phyloP scores from a whole-genome alignment of 116 monocot species.

The Papilionanthe hybrid region DNA sequence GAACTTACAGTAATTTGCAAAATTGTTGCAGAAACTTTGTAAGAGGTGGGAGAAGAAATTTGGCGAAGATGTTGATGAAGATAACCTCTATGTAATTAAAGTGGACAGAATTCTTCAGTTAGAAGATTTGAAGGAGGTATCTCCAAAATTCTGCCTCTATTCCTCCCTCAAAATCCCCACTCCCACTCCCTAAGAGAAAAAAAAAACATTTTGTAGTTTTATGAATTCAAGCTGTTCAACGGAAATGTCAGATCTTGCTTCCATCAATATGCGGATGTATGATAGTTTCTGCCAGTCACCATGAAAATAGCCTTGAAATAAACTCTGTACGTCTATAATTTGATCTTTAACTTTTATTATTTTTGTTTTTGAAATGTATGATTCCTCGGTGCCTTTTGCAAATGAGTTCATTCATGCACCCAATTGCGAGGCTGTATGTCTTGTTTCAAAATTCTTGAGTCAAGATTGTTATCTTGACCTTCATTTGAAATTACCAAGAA shows the following conservation, averaged over 20 bases:
- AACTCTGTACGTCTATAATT: not conserved
- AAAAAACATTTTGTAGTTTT: not conserved
- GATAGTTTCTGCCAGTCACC: not conserved
- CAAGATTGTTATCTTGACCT: not conserved
- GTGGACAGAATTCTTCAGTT: constrained; percentile 70
- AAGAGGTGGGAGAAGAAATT: constrained; percentile 87
- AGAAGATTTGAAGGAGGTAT: constrained; percentile 90
- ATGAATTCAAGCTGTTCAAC: constrained; percentile 3
- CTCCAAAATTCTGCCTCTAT: not conserved
- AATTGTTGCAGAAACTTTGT: constrained; percentile 53
- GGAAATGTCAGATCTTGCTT: not conserved
- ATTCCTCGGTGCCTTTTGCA: not conserved
- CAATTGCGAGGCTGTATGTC: not conserved
- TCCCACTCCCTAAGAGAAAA: not conserved
- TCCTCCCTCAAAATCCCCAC: not conserved
- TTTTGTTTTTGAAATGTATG: not conserved
- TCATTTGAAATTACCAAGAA: too few species aligned
- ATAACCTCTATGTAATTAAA: constrained; percentile 55
- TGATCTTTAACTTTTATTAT: not conserved
- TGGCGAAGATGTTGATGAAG: constrained; percentile 50
- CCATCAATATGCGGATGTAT: not conserved
- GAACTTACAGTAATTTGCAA: constrained; percentile 8
- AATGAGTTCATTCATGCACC: not conserved
- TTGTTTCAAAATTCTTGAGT: not conserved
- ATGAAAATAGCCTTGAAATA: not conserved